phyloP scores from a whole-genome alignment of 805 yeast species.

The Sungouiella blattae region DNA sequence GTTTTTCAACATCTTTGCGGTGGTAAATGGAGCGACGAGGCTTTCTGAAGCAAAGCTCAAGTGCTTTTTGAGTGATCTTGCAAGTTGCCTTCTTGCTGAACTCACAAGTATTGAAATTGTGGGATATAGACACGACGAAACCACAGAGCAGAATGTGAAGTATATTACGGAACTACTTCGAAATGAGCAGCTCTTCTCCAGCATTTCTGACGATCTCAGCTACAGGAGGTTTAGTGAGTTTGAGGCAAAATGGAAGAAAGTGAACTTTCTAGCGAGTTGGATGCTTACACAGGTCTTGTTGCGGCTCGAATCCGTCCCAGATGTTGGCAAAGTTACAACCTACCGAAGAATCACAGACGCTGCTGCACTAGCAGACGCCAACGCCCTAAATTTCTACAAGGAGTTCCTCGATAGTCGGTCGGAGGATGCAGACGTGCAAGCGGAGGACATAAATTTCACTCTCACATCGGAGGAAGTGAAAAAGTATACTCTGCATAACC shows the following conservation, averaged over 20 bases:
- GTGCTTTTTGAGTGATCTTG: not conserved
- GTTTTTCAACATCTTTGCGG: slow-evolving; percentile 6
- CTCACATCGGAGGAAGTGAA: not conserved
- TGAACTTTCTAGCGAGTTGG: slow-evolving; percentile 23
- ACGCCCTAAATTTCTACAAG: not conserved
- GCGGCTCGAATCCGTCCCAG: not conserved
- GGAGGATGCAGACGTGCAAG: slow-evolving; percentile 10
- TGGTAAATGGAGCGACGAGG: not conserved
- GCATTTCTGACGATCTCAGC: slow-evolving; percentile 8
- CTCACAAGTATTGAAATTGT: not conserved
- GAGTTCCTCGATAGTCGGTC: slow-evolving; percentile 6
- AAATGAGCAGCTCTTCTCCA: slow-evolving; percentile 4
- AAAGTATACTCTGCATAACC: too few species aligned
- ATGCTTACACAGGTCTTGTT: slow-evolving; percentile 6
- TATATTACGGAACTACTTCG: not conserved
- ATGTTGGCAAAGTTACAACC: too few species aligned
- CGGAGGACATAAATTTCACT: slow-evolving; percentile 9
- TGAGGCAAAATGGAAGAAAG: slow-evolving; percentile 22
- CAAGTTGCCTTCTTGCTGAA: not conserved
- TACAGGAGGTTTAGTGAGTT: slow-evolving; percentile 14
- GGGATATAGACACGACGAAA: not conserved
- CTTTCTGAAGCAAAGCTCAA: too few species aligned
- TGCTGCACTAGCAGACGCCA: not conserved
- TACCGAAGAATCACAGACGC: too few species aligned
- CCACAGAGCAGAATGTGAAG: not conserved